A percentile compares a stretch with the other conserved stretches of the same genome.
Evolutionary conservation across 2,329 filamentous ascomycete species (phyloP).

Genomic region (Shiraia bambusicola): DNA sequence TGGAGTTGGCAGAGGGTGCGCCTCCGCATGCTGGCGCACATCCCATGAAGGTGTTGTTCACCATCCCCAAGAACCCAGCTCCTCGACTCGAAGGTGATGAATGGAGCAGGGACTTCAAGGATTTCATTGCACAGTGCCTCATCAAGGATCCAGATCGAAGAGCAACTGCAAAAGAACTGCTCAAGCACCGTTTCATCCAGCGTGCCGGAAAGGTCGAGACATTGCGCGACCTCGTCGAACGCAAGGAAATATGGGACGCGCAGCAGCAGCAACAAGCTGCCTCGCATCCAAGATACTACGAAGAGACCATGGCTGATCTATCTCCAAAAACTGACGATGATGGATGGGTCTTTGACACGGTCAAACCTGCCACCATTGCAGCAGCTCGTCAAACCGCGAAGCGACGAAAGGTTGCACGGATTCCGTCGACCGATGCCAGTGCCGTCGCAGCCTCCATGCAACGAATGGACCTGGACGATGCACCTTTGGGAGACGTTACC

Average conservation of each 20-base stretch:
- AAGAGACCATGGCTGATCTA: constrained; percentile 82
- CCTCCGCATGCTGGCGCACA: constrained; percentile 94
- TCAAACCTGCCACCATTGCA: constrained; percentile 69
- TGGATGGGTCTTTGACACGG: constrained; percentile 94
- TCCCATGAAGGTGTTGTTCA: constrained; percentile 96
- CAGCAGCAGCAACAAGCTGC: constrained; percentile 58
- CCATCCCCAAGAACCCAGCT: constrained; percentile 88
- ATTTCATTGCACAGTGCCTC: constrained; percentile 87
- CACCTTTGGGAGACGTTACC: constrained; percentile 45
- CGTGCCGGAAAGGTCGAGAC: constrained; percentile 84
- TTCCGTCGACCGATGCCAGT: constrained; percentile 44
- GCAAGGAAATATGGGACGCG: constrained; percentile 79
- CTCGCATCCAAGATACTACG: constrained; percentile 80
- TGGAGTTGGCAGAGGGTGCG: constrained; percentile 88
- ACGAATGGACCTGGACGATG: constrained; percentile 48
- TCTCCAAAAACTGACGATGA: constrained; percentile 69
- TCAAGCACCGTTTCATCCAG: constrained; percentile 86
- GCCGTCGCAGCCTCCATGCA: constrained; percentile 41
- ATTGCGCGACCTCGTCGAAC: constrained; percentile 81
- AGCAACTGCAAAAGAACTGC: constrained; percentile 80
- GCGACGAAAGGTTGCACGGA: constrained; percentile 50
- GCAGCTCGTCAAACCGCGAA: constrained; percentile 53
- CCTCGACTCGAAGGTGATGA: constrained; percentile 77
- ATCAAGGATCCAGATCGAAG: constrained; percentile 87
- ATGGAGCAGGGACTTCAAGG: constrained; percentile 88